Evolutionary conservation across 495 filamentous ascomycete genomes (phyloP).

Genomic region (Penicillium dipodomyicola): DNA sequence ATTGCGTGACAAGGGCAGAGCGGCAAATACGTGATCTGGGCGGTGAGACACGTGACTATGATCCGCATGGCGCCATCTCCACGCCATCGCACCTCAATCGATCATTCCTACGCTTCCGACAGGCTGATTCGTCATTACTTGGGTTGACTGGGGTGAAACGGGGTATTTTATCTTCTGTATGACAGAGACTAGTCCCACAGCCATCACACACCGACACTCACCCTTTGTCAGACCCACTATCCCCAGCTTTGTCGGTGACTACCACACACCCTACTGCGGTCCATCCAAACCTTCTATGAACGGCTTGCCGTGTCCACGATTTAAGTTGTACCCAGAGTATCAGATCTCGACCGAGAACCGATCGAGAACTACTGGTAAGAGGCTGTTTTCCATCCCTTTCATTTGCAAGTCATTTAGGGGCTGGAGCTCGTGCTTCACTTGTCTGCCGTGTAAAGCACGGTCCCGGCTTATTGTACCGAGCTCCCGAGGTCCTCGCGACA

Average conservation of each 20-base stretch:
- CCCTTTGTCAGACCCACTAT: neutral
- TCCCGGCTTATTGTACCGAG: neutral
- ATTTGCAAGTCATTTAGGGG: neutral
- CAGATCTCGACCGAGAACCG: neutral
- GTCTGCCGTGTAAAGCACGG: neutral
- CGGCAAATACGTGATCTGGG: slow-evolving; percentile 8
- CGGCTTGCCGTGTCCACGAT: neutral
- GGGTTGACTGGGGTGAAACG: neutral
- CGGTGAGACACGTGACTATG: slow-evolving; percentile 8
- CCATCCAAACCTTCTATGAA: neutral
- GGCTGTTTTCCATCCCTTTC: neutral
- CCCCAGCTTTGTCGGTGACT: slow-evolving; percentile 2
- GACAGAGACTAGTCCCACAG: neutral
- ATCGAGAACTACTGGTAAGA: neutral
- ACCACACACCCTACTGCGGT: neutral
- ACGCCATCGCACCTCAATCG: neutral
- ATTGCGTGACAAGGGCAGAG: slow-evolving; percentile 4
- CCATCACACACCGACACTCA: slow-evolving; percentile 1
- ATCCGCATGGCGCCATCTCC: slow-evolving; percentile 14
- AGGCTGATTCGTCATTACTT: slow-evolving; percentile 3
- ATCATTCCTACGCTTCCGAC: slow-evolving; percentile 1
- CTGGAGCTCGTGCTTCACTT: neutral
- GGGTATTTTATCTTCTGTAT: neutral
- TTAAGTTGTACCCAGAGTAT: neutral
- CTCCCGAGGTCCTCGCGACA: too few relatives aligned